These are phyloP conservation scores for Hericium coralloides DNA, from an alignment of 768 basidiomycete genomes.

Conservation along the genomic window DNA sequence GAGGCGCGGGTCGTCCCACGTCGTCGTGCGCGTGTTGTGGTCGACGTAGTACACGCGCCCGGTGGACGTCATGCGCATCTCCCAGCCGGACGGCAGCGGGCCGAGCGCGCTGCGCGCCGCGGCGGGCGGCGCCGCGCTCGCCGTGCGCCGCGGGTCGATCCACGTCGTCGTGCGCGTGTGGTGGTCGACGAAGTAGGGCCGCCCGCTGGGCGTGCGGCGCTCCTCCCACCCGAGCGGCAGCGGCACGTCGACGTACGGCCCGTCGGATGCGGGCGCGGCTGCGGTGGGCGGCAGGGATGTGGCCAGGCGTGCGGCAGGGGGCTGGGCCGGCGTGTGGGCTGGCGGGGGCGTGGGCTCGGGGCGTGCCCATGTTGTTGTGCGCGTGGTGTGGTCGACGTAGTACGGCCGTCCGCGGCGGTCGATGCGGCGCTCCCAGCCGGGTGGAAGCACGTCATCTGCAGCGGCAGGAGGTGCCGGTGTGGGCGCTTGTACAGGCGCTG, in stretches of 20 bases:
- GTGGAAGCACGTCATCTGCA: conserved; percentile 60
- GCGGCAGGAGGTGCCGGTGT: conserved; percentile 12
- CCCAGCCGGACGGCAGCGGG: conserved; percentile 86
- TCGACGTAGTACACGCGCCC: conserved; percentile 88
- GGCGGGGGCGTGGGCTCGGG: conserved; percentile 25
- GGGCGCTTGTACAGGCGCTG: conserved; percentile 2
- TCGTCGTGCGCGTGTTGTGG: conserved; percentile 82
- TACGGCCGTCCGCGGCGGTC: conserved; percentile 69
- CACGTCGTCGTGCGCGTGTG: conserved; percentile 83
- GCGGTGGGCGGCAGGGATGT: conserved; percentile 8
- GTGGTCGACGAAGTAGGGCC: conserved; percentile 71
- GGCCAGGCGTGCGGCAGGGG: conserved; percentile 8
- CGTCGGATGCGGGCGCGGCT: conserved; percentile 15
- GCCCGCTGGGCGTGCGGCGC: conserved; percentile 79
- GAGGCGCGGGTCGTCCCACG: conserved; percentile 89
- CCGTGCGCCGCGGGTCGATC: conserved; percentile 72
- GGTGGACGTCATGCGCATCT: conserved; percentile 86
- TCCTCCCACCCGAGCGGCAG: conserved; percentile 91
- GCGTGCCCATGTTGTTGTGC: conserved; percentile 75
- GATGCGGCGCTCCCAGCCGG: conserved; percentile 76
- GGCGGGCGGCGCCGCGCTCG: conserved; percentile 36
- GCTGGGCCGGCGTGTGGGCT: conserved; percentile 16
- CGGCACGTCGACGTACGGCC: conserved; percentile 50
- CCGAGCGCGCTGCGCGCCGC: conserved; percentile 45
- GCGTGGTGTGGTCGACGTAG: conserved; percentile 81